phyloP scores from a whole-genome alignment of 2,329 filamentous ascomycete genomes.

The Paracamarosporium sp. region DNA sequence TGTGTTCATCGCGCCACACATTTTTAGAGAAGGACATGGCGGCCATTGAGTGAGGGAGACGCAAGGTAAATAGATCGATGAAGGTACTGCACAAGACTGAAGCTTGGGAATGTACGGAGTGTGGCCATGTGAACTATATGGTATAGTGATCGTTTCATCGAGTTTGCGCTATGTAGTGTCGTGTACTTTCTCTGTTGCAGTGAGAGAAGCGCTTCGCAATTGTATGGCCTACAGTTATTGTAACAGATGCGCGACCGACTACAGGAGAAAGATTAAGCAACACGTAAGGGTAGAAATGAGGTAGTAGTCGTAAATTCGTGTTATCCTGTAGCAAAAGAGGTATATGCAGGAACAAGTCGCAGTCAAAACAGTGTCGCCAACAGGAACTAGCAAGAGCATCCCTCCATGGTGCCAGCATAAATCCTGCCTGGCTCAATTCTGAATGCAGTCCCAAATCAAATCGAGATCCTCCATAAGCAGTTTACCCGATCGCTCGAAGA shows the following conservation, averaged over 20 bases:
- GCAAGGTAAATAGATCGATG: too few species aligned
- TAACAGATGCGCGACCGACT: not conserved
- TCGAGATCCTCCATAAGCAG: not conserved
- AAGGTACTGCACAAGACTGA: too few species aligned
- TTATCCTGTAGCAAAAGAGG: not conserved
- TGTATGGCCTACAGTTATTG: not conserved
- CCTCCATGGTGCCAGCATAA: not conserved
- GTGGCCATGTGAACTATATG: too few species aligned
- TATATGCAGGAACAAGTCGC: not conserved
- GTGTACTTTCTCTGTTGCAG: too few species aligned
- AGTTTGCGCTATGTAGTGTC: too few species aligned
- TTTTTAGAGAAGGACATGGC: too few species aligned
- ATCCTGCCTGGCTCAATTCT: too few species aligned
- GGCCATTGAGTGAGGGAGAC: too few species aligned
- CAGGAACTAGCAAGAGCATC: not conserved
- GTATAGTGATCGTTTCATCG: too few species aligned
- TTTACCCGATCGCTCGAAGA: not conserved
- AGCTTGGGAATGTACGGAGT: too few species aligned
- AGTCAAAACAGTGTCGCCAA: not conserved
- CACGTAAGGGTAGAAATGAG: not conserved
- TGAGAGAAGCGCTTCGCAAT: not conserved
- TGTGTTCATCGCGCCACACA: too few species aligned
- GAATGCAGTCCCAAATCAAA: not conserved
- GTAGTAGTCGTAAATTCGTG: slow-evolving; percentile 1
- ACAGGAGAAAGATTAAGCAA: too few species aligned